Base-by-base conservation (phyloP, 768 basidiomycete species). In the Termitomyces titanicus region DNA sequence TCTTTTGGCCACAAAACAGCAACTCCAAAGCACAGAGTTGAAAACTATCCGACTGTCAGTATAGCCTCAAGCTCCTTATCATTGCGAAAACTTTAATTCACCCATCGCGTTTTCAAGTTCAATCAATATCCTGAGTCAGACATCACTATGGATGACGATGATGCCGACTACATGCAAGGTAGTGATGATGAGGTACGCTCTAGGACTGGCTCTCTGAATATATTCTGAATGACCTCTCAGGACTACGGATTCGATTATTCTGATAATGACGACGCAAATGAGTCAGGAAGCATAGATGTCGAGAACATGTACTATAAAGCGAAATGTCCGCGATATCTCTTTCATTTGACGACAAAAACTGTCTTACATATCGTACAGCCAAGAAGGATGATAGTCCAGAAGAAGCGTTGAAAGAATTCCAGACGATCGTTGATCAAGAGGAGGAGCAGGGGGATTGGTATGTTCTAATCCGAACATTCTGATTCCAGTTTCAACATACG, bases 241-340 rank as follows among this genome's bases (percentile, higher is more conserved):
- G 93, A 94, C 65, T 97, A 97, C 72, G 93, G 84, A 61, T 98
- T 98, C 70, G 92, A 94, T 71, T 99, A 98, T 72, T 95, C 94
- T 40, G 95, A 94, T 70, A 88, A 83, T 48, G 92, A 90, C 34
- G 90, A 90, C 27, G 90, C 81, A 27, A 84, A 92, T 53, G 89
- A 89, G 62, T 79, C 84, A 1, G 89, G 82, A 47, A 90, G 84
- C 51, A 89, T 85, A 24, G 95, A 97, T 72, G 85, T 97, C 43
- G 97, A 99, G 75, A 99, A 99, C 67, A 85, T 94, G 83, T 99
- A 99, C 74, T 98, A 98, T 70, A 89, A 87, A 47, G 97, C 97
- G 11, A 99, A 99, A 72, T 86, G 96, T 98, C 61, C 49, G 87
- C 71, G 29, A 24, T 38, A 37, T 53, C 24, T 56, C 39, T 4